These are phyloP conservation scores for Hemisphaericaspora lyxosophila DNA, from an alignment of 1,139 yeast genomes.

Conservation along the genomic window DNA sequence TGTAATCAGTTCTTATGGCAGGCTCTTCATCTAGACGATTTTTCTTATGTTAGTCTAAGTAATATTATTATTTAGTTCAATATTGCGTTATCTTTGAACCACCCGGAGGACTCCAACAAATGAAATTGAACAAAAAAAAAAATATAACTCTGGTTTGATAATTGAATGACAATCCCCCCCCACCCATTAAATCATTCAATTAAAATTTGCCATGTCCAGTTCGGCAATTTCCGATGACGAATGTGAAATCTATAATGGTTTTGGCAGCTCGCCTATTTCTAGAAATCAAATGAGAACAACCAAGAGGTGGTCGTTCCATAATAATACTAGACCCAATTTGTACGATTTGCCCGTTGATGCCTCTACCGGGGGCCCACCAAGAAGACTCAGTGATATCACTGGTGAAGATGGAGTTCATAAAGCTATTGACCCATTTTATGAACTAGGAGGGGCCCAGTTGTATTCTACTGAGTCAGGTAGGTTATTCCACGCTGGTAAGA, in stretches of 20 bases:
- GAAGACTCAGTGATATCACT: constrained; percentile 44
- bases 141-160: no score
- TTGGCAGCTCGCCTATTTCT: constrained; percentile 37
- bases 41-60: no score
- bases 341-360: constrained; percentile 34
- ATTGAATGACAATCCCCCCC: no score
- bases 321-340: constrained; percentile 37
- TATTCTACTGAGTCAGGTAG: constrained; percentile 89
- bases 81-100: no score
- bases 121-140: not conserved
- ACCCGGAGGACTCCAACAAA: no score
- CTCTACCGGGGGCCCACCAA: constrained; percentile 16
- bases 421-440: constrained; percentile 48
- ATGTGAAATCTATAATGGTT: constrained; percentile 38
- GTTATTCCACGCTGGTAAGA: constrained; percentile 92
- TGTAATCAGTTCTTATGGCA: no score
- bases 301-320: constrained; percentile 48
- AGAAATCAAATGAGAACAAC: constrained; percentile 35
- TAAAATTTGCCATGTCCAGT: constrained; percentile 5
- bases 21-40: no score
- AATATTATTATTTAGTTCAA: no score
- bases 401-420: constrained; percentile 57
- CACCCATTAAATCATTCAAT: no score
- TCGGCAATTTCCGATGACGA: constrained; percentile 28
- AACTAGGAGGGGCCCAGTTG: constrained; percentile 75